Base-by-base conservation (phyloP, 129 eudicot species). In the Mikania micrantha region DNA sequence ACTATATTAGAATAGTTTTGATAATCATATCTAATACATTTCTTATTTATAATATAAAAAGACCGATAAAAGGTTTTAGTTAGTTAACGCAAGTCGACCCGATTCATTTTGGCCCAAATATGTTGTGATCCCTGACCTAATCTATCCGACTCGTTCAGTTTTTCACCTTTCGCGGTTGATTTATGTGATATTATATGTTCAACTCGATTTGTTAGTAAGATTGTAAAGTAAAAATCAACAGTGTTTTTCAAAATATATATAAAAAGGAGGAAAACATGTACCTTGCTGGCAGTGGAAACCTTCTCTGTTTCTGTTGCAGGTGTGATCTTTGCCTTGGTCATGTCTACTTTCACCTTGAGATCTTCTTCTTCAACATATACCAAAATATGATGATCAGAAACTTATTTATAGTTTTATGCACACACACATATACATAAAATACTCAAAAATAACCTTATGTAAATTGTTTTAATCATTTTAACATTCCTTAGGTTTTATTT, bases 281-380 rank as follows among this genome's bases (percentile, higher is more conserved):
- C 80, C 75, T 60, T 64, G 6, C 68, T 40, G 61, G 60, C 50
- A 8, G 10, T 21, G 42, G 21, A n/a, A 60, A 45, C 64, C 54
- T 68, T 68, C 17, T 68, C 41, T 9, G 75, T 40, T 48, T 35
- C 64, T 15, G 39, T 50, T 60, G 62, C 69, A 22, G 39, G 11
- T 44, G 59, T 66, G 39, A 66, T 42, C 36, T 56, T 48, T 60
- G 49, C 35, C 5, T 68, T 39, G 28, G 29, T 69, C 12, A 49
- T 50, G 35, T 76, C 64, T 68, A 29, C 64, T 59, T 22, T 47
- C 57, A 35, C 80, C 64, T 60, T 22, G 8, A 44, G 34, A 34
- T 74, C 73, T 15, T 68, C 79, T 66, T 74, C 74, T 75, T 65
- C 61, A 66, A 45, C 60, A 66, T 32, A 59, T 25, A 58, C 22